A percentile compares a stretch with the other conserved stretches of the same genome.
These are phyloP conservation scores for Brassica balearica DNA, from an alignment of 441 rosid species.

Conservation along the genomic window DNA sequence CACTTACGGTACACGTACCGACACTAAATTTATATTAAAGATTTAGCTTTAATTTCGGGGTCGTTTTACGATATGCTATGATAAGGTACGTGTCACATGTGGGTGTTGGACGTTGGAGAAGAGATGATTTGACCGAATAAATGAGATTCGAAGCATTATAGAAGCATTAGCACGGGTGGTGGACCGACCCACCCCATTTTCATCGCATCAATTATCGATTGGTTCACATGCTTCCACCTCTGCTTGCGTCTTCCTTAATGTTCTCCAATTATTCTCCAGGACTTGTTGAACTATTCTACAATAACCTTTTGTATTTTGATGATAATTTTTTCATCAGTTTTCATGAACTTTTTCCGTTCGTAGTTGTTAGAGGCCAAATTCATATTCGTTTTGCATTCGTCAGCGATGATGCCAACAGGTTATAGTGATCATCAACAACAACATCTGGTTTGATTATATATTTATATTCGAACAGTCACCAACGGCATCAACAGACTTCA, in stretches of 20 bases:
- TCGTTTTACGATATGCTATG: slow-evolving; percentile 32
- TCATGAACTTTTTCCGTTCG: neutral
- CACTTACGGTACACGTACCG: slow-evolving; percentile 34
- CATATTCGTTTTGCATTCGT: slow-evolving; percentile 6
- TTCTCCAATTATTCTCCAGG: neutral
- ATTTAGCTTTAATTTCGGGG: slow-evolving; percentile 3
- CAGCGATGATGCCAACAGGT: neutral
- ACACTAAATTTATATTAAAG: slow-evolving; percentile 23
- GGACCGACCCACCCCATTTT: slow-evolving; percentile 42
- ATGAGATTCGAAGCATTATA: slow-evolving; percentile 29
- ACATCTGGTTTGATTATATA: neutral
- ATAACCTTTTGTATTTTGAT: neutral
- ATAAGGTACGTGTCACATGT: slow-evolving; percentile 48
- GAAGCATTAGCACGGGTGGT: slow-evolving; percentile 41
- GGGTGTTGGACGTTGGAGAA: slow-evolving; percentile 42
- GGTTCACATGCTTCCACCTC: slow-evolving; percentile 41
- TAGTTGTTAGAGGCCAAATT: neutral
- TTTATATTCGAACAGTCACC: neutral
- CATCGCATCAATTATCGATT: slow-evolving; percentile 40
- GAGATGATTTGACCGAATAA: slow-evolving; percentile 47
- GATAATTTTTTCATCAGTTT: neutral
- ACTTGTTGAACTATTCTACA: neutral
- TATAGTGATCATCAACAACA: neutral
- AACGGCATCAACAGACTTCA: neutral
- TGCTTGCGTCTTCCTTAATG: slow-evolving; percentile 6